Percentiles rank a stretch among this genome's conserved stretches.
These are phyloP conservation scores for Dillenia suffruticosa DNA, from an alignment of 164 flowering plant species.

Conservation along the genomic window DNA sequence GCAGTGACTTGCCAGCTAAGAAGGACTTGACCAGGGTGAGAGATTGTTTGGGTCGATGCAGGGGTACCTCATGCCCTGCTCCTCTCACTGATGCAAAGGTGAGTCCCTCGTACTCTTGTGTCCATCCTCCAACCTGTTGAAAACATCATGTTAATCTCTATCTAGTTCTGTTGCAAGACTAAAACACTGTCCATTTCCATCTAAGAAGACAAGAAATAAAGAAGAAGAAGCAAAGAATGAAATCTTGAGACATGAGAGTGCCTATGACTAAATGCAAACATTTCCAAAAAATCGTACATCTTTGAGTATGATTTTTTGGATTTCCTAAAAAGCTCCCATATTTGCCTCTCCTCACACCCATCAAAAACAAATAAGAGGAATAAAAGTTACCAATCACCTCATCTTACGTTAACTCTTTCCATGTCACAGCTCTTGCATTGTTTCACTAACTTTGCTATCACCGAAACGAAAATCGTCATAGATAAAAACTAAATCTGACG, in stretches of 20 bases:
- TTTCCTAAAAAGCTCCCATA: too few species aligned
- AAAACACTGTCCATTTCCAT: not conserved
- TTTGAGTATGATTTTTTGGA: too few species aligned
- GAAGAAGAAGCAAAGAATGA: not conserved
- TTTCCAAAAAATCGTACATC: too few species aligned
- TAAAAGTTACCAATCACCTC: too few species aligned
- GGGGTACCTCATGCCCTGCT: constrained; percentile 92
- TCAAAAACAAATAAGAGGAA: too few species aligned
- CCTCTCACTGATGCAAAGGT: constrained; percentile 81
- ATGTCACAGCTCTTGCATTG: too few species aligned
- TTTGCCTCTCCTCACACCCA: too few species aligned
- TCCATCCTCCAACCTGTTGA: constrained; percentile 94
- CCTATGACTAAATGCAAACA: not conserved
- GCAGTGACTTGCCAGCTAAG: constrained; percentile 62
- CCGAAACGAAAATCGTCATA: too few species aligned
- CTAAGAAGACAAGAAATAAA: not conserved
- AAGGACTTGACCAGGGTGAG: constrained; percentile 59
- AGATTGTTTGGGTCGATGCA: constrained; percentile 73
- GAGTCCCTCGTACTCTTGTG: constrained; percentile 70
- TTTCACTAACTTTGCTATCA: too few species aligned
- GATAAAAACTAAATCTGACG: too few species aligned
- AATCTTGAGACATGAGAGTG: not conserved
- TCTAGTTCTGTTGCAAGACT: not conserved
- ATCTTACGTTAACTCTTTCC: too few species aligned
- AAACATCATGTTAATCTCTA: not conserved